Base-by-base conservation (phyloP, 2,329 filamentous ascomycete genomes). In the Beauveria brongniartii region DNA sequence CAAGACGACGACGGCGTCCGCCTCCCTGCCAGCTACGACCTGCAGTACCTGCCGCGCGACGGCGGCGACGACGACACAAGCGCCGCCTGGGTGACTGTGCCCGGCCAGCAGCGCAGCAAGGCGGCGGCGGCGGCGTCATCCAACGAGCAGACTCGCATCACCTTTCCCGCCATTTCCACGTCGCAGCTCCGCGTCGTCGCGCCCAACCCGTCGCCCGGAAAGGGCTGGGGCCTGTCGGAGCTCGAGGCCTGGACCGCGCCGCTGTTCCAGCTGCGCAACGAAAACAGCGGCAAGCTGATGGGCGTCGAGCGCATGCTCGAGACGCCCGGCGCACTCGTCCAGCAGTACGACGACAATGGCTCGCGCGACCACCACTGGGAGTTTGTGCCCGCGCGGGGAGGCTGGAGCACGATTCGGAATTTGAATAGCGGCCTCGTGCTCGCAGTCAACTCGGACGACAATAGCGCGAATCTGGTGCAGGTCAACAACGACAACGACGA, bases 221-320 rank as follows among this genome's bases (percentile, higher is more conserved):
- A 65, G 5, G 59, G 64, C 4, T 63, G 64, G 62, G 71, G 71
- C 9, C 63, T 72, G 30, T 72, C 71, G 58, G 71, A 73, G 64
- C 64, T 72, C 28, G 68, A 73, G 59, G 68, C 70, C 34, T 72
- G 71, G 71, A 68, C 65, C 1, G 65, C 66, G 1, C 64, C 70
- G 20, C 56, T 62, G 22, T 65, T 64, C 50, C 41, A 64, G 34
- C 20, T 65, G 3, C 61, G 59, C 54, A 64, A 64, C 61, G 64
- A 53, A 22, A 60, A 65, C 61, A 65, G 64, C 58, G 64, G 62
- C 37, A 65, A 65, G 46, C 34, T 64, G 26, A 61, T 63, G 60
- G 62, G 60, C 57, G 61, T 64, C 8, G 60, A 62, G 16, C 22
- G 59, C 37, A 44, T 18, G 40, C 57, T 28, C 5, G 24, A 16